Base-by-base conservation (phyloP, 1,284 basidiomycete genomes). In the Filobasidium uniguttulatum region DNA sequence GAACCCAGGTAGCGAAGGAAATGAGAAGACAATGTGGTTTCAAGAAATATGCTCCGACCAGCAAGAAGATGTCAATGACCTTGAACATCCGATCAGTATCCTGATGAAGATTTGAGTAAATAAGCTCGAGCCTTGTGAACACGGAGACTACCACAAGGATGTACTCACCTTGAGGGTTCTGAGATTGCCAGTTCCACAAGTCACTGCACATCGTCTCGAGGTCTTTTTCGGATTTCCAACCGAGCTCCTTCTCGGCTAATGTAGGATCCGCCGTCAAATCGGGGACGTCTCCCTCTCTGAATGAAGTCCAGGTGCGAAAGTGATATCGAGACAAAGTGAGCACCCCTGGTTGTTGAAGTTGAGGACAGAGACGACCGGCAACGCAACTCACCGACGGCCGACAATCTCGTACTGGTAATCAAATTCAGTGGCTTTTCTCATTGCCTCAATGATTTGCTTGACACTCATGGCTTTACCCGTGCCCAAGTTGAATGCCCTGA, bases 401-500 rank as follows among this genome's bases (percentile, higher is more conserved):
- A 91, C 82, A 59, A 97, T 80, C 68, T 89, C 82, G 66, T 82
- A 88, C 71, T 87, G 79, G 75, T 81, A 98, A 52, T 86, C 77
- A 61, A 82, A 85, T 6, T 87, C 87, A 26, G 85, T 87, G 1
- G 87, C 87, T 68, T 85, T 85, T 59, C 77, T 77, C 94, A 99
- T 98, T 14, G 93, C 93, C 48, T 88, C 85, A 51, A 96, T 78
- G 68, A 98, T 97, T 66, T 94, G 80, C 46, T 96, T 75, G 22
- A 98, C 93, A 59, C 82, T 87, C 77, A 89, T 81, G 35, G 93
- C 94, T 52, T 79, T 77, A 35, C 94, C 94, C 64, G 84, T 87
- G 43, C 94, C 94, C 30, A 98, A 80, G 71, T 99, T 98, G 75
- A 91, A 99, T 12, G 87, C 88, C 68, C 91, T 87, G 77, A 76